These are phyloP conservation scores for Penstemon newberryi DNA, from an alignment of 257 asterid species.

Conservation along the genomic window DNA sequence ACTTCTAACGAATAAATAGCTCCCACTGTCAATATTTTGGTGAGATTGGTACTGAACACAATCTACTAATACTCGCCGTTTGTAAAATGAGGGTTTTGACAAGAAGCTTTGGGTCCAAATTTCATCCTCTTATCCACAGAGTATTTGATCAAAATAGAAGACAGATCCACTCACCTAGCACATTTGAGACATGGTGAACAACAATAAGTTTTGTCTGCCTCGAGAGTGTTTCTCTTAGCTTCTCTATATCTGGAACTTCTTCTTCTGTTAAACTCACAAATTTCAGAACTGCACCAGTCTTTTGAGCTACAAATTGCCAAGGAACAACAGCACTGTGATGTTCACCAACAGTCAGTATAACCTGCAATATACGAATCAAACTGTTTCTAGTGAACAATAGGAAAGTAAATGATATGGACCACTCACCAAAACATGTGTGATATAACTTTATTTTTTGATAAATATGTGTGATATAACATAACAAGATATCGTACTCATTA, in stretches of 20 bases:
- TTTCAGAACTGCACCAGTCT: slow-evolving; percentile 85
- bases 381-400: slow-evolving; percentile 34
- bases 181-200: slow-evolving; percentile 85
- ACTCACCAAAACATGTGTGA: neutral
- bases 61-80: neutral
- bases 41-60: neutral
- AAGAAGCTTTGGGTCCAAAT: slow-evolving; percentile 14
- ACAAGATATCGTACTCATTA: too few species aligned
- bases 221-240: slow-evolving; percentile 62
- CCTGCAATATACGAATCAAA: slow-evolving; percentile 42
- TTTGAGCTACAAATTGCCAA: slow-evolving; percentile 98
- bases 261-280: slow-evolving; percentile 61
- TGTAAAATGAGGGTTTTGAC: neutral
- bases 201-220: slow-evolving; percentile 70
- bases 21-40: too few species aligned
- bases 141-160: slow-evolving; percentile 16
- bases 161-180: slow-evolving; percentile 61
- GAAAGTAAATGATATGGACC: slow-evolving; percentile 3
- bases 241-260: slow-evolving; percentile 79
- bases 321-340: slow-evolving; percentile 99
- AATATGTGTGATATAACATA: too few species aligned
- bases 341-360: slow-evolving; percentile 80
- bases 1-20: slow-evolving; percentile 17
- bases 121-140: slow-evolving; percentile 18
- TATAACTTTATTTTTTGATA: too few species aligned